Evolutionary conservation across 257 asterid species (phyloP).

Genomic region (Prunella vulgaris): DNA sequence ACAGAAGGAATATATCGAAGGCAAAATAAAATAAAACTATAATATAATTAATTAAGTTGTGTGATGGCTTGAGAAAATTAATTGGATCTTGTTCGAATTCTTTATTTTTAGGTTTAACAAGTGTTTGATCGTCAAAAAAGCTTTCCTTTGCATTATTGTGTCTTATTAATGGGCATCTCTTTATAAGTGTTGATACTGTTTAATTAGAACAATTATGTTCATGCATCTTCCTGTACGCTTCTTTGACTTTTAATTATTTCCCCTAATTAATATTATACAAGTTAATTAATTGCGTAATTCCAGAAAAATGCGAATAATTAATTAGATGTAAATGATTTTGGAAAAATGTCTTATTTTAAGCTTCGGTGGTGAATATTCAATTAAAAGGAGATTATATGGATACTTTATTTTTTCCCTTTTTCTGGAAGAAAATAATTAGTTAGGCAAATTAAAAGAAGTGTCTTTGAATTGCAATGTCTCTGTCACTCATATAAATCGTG

Average conservation of each 20-base stretch:
- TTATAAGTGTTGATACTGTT: conserved; percentile 21
- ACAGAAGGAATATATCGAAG: background rate
- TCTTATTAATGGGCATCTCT: conserved; percentile 25
- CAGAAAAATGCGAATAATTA: background rate
- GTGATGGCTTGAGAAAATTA: background rate
- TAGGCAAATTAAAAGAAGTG: too few relatives aligned
- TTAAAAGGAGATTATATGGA: background rate
- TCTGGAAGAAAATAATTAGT: background rate
- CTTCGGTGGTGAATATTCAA: background rate
- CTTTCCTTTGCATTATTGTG: conserved; percentile 14
- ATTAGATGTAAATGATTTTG: background rate
- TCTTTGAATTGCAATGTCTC: too few relatives aligned
- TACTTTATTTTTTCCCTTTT: background rate
- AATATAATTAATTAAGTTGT: background rate
- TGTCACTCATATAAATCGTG: too few relatives aligned
- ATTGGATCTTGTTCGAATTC: conserved; percentile 24
- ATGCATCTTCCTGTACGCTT: conserved; percentile 15
- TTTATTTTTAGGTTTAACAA: conserved; percentile 17
- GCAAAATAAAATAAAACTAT: background rate
- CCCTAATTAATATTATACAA: background rate
- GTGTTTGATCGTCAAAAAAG: conserved; percentile 16
- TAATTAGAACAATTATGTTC: conserved; percentile 7
- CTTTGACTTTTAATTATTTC: background rate
- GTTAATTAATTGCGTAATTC: background rate
- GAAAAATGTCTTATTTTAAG: too few relatives aligned